These are phyloP conservation scores for Phaeosphaeriaceae sp. DNA, from an alignment of 2,329 filamentous ascomycete genomes.

Conservation along the genomic window DNA sequence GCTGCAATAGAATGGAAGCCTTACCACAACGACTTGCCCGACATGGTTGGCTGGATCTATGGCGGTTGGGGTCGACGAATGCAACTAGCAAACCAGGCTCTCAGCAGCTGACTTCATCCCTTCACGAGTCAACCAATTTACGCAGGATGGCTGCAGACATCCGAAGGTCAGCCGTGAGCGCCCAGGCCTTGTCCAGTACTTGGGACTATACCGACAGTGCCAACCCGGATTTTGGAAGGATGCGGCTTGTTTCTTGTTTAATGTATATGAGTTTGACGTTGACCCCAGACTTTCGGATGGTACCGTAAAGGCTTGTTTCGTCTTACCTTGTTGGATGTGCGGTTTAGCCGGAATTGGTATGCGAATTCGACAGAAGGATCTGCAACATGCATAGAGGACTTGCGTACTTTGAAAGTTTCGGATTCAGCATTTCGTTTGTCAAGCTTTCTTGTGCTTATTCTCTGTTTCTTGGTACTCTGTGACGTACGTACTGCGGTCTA, in stretches of 20 bases:
- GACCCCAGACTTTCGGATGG: not conserved
- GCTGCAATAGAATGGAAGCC: slow-evolving; percentile 37
- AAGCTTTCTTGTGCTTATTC: not conserved
- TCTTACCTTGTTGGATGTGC: not conserved
- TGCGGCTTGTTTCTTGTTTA: not conserved
- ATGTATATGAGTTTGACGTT: not conserved
- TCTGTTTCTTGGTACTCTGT: not conserved
- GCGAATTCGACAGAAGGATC: not conserved
- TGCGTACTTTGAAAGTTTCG: slow-evolving; percentile 1
- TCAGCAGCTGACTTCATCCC: slow-evolving; percentile 21
- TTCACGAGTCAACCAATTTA: slow-evolving; percentile 8
- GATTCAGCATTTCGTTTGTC: slow-evolving; percentile 2
- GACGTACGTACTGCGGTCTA: not conserved
- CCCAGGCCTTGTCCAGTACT: not conserved
- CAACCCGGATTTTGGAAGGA: not conserved
- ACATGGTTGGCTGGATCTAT: slow-evolving; percentile 46
- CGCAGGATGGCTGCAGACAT: slow-evolving; percentile 1
- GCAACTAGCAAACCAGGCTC: slow-evolving; percentile 38
- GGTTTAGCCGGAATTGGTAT: slow-evolving; percentile 6
- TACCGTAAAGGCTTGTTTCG: not conserved
- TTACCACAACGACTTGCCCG: slow-evolving; percentile 45
- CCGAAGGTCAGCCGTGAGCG: not conserved
- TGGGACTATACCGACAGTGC: not conserved
- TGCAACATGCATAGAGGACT: slow-evolving; percentile 1
- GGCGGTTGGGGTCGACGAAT: slow-evolving; percentile 41